These are phyloP conservation scores for Auriscalpium orientale DNA, from an alignment of 768 basidiomycete genomes.

Conservation along the genomic window DNA sequence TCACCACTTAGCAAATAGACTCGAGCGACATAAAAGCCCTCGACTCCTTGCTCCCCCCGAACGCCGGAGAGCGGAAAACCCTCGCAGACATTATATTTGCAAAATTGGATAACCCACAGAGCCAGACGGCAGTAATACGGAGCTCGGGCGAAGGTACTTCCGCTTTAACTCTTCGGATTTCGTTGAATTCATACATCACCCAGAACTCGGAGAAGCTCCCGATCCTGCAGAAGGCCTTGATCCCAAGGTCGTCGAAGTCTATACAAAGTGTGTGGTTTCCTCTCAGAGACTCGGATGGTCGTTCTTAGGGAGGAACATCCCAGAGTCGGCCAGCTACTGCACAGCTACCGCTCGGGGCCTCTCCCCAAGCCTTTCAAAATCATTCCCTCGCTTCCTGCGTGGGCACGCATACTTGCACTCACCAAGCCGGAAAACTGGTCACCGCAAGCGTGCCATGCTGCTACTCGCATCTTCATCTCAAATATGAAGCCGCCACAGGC, in stretches of 20 bases:
- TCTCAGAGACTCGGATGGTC: not conserved
- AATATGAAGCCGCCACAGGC: slow-evolving; percentile 95
- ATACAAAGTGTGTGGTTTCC: slow-evolving; percentile 65
- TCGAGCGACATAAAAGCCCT: slow-evolving; percentile 81
- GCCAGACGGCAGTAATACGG: slow-evolving; percentile 47
- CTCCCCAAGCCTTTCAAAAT: slow-evolving; percentile 98
- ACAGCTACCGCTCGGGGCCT: slow-evolving; percentile 86
- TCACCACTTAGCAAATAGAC: slow-evolving; percentile 68
- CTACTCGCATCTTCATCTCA: slow-evolving; percentile 92
- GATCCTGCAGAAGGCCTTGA: slow-evolving; percentile 87
- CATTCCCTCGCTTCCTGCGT: slow-evolving; percentile 89
- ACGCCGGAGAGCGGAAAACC: slow-evolving; percentile 70
- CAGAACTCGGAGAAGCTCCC: slow-evolving; percentile 38
- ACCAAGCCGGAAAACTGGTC: slow-evolving; percentile 93
- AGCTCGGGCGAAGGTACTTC: slow-evolving; percentile 48
- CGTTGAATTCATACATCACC: slow-evolving; percentile 29
- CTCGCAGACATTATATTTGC: slow-evolving; percentile 96
- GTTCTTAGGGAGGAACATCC: too few species aligned
- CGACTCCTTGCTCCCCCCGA: slow-evolving; percentile 72
- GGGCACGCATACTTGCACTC: slow-evolving; percentile 92
- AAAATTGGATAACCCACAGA: slow-evolving; percentile 66
- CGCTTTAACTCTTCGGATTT: slow-evolving; percentile 7
- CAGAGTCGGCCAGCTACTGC: slow-evolving; percentile 82
- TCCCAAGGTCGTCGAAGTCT: slow-evolving; percentile 87
- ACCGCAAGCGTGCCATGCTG: slow-evolving; percentile 89